Percentiles rank a stretch among this genome's conserved stretches.
Evolutionary conservation across 177 flowering plant genomes (phyloP).

Genomic region (Vitis hybrid): DNA sequence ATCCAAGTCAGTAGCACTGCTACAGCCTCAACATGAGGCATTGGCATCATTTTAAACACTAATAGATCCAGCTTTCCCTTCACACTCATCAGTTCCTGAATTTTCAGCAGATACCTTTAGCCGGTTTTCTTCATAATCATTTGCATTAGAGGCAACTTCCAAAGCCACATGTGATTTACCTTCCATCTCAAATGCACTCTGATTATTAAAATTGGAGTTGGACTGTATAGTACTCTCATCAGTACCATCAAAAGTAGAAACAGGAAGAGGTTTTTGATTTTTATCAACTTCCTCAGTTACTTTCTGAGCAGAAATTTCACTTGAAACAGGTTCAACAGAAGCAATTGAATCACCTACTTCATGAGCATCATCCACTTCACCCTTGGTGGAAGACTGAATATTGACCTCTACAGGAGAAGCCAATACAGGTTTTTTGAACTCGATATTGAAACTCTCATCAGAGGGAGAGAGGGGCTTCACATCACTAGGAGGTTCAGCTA

Average conservation of each 20-base stretch:
- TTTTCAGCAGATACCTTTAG: constrained; percentile 4
- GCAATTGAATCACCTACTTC: constrained; percentile 6
- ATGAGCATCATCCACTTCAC: not conserved
- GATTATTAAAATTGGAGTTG: constrained; percentile 4
- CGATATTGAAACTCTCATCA: not conserved
- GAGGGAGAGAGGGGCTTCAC: not conserved
- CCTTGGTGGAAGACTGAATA: not conserved
- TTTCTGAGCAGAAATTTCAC: constrained; percentile 2
- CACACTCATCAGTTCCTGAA: constrained; percentile 10
- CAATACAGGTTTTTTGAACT: not conserved
- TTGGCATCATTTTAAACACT: no score
- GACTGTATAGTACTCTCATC: constrained; percentile 7
- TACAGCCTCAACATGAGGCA: no score
- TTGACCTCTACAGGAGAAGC: constrained; percentile 4
- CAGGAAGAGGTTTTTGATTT: constrained; percentile 1
- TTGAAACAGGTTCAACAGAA: constrained; percentile 13
- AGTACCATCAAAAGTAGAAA: constrained; percentile 6
- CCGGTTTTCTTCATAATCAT: not conserved
- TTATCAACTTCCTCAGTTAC: not conserved
- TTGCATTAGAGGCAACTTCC: constrained; percentile 6
- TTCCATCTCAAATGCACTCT: constrained; percentile 1
- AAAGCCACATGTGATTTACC: constrained; percentile 2
- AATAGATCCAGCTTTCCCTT: not conserved
- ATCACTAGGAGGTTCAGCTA: not conserved
- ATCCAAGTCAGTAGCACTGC: no score